Evolutionary conservation across 768 basidiomycete genomes (phyloP), one percentile per base, ranked within the genome.

Genomic region (Clavaria fumosa): DNA sequence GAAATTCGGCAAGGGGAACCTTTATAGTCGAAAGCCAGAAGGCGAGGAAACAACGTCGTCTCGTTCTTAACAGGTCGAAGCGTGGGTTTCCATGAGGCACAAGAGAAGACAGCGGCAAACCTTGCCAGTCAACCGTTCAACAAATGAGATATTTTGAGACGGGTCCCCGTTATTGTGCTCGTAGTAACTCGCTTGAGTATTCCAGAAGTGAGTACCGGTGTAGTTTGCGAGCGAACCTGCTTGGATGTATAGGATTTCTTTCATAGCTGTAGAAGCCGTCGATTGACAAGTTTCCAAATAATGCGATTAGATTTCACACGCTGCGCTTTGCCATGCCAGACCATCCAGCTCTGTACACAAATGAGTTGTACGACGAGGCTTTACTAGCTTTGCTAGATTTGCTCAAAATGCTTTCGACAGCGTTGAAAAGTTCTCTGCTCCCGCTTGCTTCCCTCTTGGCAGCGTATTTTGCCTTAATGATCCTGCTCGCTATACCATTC

Each of bases 121-220:
- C 52, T 64, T 57, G 34, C 46, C 47, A 37, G 66, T 67, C 28
- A 63, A 43, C 21, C 72, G 70, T 53, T 82, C 76, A 46, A 69
- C 60, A 52, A 83, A 84, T 7, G 81, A 83, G 34, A 78, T 57
- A 40, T 69, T 62, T 24, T 70, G 56, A 22, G 62, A 39, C 3
- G 65, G 47, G 17, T 66, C 63, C 38, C 63, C 59, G 26, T 53
- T 55, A 33, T 64, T 65, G 42, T 68, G 67, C 0, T 62, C 59
- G 45, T 77, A 67, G 52, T 84, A 84, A 44, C 55, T 65, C 52
- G 82, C 76, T 53, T 84, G 81, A 1, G 78, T 68, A 48, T 84
- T 84, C 80, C 80, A 86, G 47, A 81, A 84, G 48, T 85, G 82
- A 0, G 79, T 71, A 32, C 79, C 80, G 14, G 67, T 55, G 49